Base-by-base conservation (phyloP, 345 rosid genomes). In the Punica granatum region DNA sequence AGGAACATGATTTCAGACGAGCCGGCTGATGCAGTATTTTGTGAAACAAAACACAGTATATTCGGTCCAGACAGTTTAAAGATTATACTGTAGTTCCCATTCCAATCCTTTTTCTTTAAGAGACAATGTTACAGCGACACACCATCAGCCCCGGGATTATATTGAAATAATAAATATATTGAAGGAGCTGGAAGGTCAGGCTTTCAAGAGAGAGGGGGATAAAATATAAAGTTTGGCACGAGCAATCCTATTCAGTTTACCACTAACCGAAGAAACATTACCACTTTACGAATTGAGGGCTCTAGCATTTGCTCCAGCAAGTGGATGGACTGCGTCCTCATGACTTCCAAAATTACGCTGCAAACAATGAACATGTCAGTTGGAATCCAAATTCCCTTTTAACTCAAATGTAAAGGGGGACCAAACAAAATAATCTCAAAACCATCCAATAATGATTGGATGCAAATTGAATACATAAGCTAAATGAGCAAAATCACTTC, bases 251-350 rank as follows among this genome's bases (percentile, higher is more conserved):
- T n/a, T n/a, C 10, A 37, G n/a, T 60, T 18, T 31, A 60, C 3
- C 23, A 34, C 41, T 21, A 34, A 12, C 8, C 30, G 43, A 46
- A 28, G 69, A 54, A 48, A 62, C 36, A 72, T 15, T 84, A 94
- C 99, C 96, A 94, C 99, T 76, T 84, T 85, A 41, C 99, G 96
- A 69, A 94, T 88, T 72, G 92, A 79, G 13, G 99, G 99, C 84
- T 90, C 98, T 49, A 93, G 80, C 81, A 84, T 81, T 8, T 92
- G 96, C 81, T 86, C 98, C 74, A 93, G 84, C 67, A 79, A 77
- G 70, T 87, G 84, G 70, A 86, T 82, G 14, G 90, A 80, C 63
- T 82, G 86, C 78, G 78, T 72, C 80, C 83, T 85, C 83, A 94
- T 85, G 69, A 86, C 97, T 75, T 91, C 97, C 76, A 86, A 89